A percentile compares a stretch with the other conserved stretches of the same genome.
Evolutionary conservation across 2,329 filamentous ascomycete species (phyloP).

Genomic region (Hypomyces perniciosus): DNA sequence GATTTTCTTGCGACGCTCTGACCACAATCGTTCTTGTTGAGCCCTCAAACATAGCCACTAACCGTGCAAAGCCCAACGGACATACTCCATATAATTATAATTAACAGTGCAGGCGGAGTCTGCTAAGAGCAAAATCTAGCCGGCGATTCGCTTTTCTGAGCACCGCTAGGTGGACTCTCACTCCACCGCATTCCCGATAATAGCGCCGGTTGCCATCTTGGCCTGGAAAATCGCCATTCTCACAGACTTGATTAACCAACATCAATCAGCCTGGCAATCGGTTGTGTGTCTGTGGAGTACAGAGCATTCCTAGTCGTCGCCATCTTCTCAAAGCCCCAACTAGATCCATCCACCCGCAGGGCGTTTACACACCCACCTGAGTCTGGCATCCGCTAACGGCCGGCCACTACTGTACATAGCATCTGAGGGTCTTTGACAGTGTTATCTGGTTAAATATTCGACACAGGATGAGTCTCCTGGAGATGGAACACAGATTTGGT

Average conservation of each 20-base stretch:
- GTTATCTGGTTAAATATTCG: neutral
- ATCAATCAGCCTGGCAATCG: neutral
- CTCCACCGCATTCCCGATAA: constrained; percentile 4
- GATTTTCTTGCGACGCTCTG: too few species aligned
- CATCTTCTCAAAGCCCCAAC: neutral
- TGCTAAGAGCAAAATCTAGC: too few species aligned
- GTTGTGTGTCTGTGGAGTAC: neutral
- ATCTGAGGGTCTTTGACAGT: neutral
- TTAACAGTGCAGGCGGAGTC: too few species aligned
- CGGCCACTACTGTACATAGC: neutral
- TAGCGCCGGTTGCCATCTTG: neutral
- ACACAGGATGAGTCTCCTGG: neutral
- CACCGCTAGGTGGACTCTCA: neutral
- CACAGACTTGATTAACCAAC: neutral
- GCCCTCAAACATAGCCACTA: too few species aligned
- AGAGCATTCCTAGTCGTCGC: neutral
- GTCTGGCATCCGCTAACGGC: neutral
- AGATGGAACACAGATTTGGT: too few species aligned
- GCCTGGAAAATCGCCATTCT: neutral
- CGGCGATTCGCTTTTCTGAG: too few species aligned
- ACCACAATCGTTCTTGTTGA: too few species aligned
- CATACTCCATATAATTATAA: too few species aligned
- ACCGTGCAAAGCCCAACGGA: too few species aligned
- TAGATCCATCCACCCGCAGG: neutral
- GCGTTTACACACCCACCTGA: neutral